Evolutionary conservation across 2,329 filamentous ascomycete species (phyloP).

Genomic region (Fusarium sp.): DNA sequence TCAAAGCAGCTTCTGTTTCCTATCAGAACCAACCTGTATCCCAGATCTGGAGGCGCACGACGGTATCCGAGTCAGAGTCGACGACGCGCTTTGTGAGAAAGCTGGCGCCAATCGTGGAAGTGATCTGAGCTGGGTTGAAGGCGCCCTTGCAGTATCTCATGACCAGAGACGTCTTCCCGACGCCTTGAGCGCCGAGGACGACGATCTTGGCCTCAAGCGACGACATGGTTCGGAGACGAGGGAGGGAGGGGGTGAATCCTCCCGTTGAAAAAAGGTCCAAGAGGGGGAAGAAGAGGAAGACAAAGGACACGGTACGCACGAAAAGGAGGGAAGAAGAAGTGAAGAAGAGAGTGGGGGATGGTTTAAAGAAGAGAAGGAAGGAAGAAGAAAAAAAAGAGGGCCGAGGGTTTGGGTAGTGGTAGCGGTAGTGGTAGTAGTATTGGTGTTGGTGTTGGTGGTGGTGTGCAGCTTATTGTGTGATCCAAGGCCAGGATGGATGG

Average conservation of each 20-base stretch:
- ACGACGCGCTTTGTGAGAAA: conserved; percentile 82
- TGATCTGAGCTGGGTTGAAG: conserved; percentile 70
- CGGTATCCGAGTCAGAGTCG: conserved; percentile 84
- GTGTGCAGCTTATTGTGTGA: conserved; percentile 3
- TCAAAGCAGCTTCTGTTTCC: not conserved
- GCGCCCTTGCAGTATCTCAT: conserved; percentile 78
- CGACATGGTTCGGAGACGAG: conserved; percentile 50
- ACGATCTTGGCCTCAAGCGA: conserved; percentile 84
- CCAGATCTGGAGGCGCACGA: conserved; percentile 94
- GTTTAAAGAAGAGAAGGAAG: conserved; percentile 11
- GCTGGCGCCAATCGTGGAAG: conserved; percentile 80
- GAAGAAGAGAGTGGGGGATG: conserved; percentile 16
- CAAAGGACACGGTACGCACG: conserved; percentile 8
- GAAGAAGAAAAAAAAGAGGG: conserved; percentile 26
- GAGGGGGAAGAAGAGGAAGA: conserved; percentile 16
- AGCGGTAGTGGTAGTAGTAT: not conserved
- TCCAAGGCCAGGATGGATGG: too few relatives aligned
- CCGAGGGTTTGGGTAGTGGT: conserved; percentile 10
- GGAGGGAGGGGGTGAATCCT: conserved; percentile 9
- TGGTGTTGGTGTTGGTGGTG: conserved; percentile 22
- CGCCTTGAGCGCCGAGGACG: conserved; percentile 80
- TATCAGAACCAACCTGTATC: conserved; percentile 71
- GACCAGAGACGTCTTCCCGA: conserved; percentile 81
- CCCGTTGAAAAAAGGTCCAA: conserved; percentile 9
- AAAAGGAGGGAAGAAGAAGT: conserved; percentile 18